phyloP scores from a whole-genome alignment of 2,329 filamentous ascomycete genomes.

The Dothideomycetidae sp. region DNA sequence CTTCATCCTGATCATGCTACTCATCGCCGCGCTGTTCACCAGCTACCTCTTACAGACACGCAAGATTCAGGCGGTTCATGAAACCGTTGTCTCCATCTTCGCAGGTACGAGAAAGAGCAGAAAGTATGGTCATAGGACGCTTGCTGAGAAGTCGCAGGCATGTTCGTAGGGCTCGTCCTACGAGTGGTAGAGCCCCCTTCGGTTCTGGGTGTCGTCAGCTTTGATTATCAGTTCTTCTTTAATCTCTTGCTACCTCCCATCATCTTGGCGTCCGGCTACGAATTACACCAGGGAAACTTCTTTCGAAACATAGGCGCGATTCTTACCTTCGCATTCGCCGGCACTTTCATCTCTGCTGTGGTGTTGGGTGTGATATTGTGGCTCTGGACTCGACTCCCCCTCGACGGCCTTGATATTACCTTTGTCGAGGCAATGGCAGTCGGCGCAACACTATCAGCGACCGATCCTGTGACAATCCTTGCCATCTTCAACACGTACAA shows the following conservation, averaged over 20 bases:
- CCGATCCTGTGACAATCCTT: constrained; percentile 91
- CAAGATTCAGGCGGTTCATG: constrained; percentile 93
- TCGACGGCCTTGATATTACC: constrained; percentile 71
- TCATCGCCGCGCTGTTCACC: constrained; percentile 88
- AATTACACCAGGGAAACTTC: constrained; percentile 96
- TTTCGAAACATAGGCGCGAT: constrained; percentile 97
- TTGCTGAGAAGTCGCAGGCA: constrained; percentile 43
- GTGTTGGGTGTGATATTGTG: constrained; percentile 81
- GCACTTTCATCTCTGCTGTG: constrained; percentile 93
- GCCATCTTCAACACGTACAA: constrained; percentile 99
- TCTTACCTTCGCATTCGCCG: constrained; percentile 90
- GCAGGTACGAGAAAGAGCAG: constrained; percentile 45
- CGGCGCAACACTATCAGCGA: constrained; percentile 88
- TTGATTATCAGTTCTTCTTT: constrained; percentile 99
- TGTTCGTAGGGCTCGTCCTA: constrained; percentile 85
- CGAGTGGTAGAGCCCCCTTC: constrained; percentile 67
- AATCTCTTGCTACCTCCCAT: constrained; percentile 97
- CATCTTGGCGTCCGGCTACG: constrained; percentile 92
- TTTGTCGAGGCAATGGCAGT: constrained; percentile 96
- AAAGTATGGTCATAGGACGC: constrained; percentile 10
- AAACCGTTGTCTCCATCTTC: constrained; percentile 97
- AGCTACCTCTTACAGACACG: constrained; percentile 94
- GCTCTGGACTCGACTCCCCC: constrained; percentile 73
- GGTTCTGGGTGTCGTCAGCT: constrained; percentile 82
- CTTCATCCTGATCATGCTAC: constrained; percentile 87